These are phyloP conservation scores for Xylaria intraflava DNA, from an alignment of 495 filamentous ascomycete genomes.

Conservation along the genomic window DNA sequence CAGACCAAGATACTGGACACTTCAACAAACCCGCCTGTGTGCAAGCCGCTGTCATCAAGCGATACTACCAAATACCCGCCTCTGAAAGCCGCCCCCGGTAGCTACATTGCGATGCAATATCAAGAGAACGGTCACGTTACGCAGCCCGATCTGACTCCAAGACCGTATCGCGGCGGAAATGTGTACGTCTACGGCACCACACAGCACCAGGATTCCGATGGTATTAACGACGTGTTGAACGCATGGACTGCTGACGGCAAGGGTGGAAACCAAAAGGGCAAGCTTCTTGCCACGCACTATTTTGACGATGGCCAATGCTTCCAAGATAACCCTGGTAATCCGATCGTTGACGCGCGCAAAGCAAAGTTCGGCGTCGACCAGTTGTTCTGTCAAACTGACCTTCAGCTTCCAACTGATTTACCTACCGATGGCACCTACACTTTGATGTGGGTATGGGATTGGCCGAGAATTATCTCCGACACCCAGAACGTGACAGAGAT, in stretches of 20 bases:
- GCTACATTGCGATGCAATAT: constrained; percentile 65
- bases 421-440: constrained; percentile 52
- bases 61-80: constrained; percentile 53
- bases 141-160: constrained; percentile 50
- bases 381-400: constrained; percentile 71
- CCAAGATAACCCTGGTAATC: constrained; percentile 49
- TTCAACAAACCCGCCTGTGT: constrained; percentile 28
- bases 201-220: constrained; percentile 48
- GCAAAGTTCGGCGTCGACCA: constrained; percentile 39
- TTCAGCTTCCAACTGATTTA: constrained; percentile 57
- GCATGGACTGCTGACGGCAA: constrained; percentile 69
- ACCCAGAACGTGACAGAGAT: constrained; percentile 48
- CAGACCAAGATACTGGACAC: constrained; percentile 37
- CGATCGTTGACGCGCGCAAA: constrained; percentile 51
- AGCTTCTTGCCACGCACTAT: constrained; percentile 62
- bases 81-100: constrained; percentile 60
- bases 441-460: constrained; percentile 92
- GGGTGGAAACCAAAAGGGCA: constrained; percentile 67
- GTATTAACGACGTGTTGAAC: constrained; percentile 60
- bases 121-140: constrained; percentile 87
- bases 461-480: constrained; percentile 52
- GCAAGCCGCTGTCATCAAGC: constrained; percentile 43
- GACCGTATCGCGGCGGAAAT: constrained; percentile 64
- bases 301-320: constrained; percentile 85
- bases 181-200: constrained; percentile 77